Evolutionary conservation across 768 basidiomycete species (phyloP).

Genomic region (Pisolithus marmoratus): DNA sequence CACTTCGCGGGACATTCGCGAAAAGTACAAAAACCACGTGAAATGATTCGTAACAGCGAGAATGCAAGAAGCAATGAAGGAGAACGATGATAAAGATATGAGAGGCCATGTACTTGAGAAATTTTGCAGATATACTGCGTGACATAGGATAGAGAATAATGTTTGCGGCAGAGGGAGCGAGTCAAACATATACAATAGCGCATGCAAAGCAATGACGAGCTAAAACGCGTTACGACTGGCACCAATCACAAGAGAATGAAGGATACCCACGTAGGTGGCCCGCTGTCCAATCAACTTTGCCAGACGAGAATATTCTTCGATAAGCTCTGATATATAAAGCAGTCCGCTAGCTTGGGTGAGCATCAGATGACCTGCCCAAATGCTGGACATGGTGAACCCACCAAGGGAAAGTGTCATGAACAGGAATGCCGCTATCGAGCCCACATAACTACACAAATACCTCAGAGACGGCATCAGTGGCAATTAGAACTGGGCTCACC

Average conservation of each 20-base stretch:
- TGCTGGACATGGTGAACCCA: constrained; percentile 29
- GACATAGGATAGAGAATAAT: constrained; percentile 76
- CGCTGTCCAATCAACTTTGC: constrained; percentile 82
- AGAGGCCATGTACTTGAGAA: constrained; percentile 88
- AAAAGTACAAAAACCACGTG: constrained; percentile 95
- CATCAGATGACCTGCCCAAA: constrained; percentile 3
- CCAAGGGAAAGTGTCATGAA: constrained; percentile 93
- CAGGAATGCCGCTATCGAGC: constrained; percentile 69
- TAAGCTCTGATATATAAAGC: constrained; percentile 89
- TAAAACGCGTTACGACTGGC: constrained; percentile 26
- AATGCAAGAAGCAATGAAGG: constrained; percentile 81
- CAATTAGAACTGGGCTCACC: constrained; percentile 33
- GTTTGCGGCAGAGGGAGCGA: constrained; percentile 71
- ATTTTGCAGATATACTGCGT: constrained; percentile 88
- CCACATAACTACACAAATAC: constrained; percentile 52
- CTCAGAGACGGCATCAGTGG: not conserved
- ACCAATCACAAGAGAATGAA: not conserved
- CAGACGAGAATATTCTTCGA: constrained; percentile 84
- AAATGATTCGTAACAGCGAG: constrained; percentile 91
- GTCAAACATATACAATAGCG: constrained; percentile 74
- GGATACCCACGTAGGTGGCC: constrained; percentile 75
- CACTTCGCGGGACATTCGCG: constrained; percentile 60
- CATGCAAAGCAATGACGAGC: constrained; percentile 75
- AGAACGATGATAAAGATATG: constrained; percentile 81
- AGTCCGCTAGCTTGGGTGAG: constrained; percentile 74